Evolutionary conservation across 768 basidiomycete genomes (phyloP).

Genomic region (Suillus weaverae): DNA sequence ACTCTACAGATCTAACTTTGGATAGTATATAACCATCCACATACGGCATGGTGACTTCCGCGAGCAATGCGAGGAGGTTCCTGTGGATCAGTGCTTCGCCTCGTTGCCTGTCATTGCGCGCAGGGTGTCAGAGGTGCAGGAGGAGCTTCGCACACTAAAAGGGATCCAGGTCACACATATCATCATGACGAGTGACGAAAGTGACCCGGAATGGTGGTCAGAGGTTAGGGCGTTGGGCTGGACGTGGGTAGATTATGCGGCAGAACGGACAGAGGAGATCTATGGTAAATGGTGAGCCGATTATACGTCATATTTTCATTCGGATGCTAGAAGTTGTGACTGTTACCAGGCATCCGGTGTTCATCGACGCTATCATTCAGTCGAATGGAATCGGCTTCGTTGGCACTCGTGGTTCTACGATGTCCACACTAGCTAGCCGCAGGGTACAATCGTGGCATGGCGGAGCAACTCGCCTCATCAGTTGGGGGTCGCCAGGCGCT

Average conservation of each 20-base stretch:
- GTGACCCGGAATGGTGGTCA: constrained; percentile 54
- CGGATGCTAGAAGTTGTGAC: background rate
- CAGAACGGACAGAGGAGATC: constrained; percentile 39
- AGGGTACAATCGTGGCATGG: constrained; percentile 69
- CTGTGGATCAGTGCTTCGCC: constrained; percentile 50
- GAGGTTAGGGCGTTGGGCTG: constrained; percentile 50
- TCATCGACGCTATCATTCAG: constrained; percentile 74
- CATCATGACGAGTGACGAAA: constrained; percentile 66
- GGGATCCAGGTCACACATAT: constrained; percentile 49
- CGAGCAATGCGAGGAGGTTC: constrained; percentile 42
- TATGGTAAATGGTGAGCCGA: constrained; percentile 50
- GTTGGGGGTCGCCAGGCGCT: constrained; percentile 59
- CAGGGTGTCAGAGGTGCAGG: constrained; percentile 54
- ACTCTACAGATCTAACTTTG: background rate
- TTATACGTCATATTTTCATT: background rate
- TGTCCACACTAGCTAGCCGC: constrained; percentile 64
- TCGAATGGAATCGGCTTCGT: constrained; percentile 67
- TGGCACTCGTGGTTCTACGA: constrained; percentile 70
- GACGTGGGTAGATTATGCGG: constrained; percentile 49
- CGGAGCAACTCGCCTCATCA: constrained; percentile 50
- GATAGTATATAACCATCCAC: constrained; percentile 58
- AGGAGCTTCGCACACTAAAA: constrained; percentile 44
- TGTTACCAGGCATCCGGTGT: constrained; percentile 58
- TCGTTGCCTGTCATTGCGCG: constrained; percentile 48
- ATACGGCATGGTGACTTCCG: constrained; percentile 56